Evolutionary conservation across 1,284 basidiomycete genomes (phyloP).

Genomic region (Ceratobasidium sp.): DNA sequence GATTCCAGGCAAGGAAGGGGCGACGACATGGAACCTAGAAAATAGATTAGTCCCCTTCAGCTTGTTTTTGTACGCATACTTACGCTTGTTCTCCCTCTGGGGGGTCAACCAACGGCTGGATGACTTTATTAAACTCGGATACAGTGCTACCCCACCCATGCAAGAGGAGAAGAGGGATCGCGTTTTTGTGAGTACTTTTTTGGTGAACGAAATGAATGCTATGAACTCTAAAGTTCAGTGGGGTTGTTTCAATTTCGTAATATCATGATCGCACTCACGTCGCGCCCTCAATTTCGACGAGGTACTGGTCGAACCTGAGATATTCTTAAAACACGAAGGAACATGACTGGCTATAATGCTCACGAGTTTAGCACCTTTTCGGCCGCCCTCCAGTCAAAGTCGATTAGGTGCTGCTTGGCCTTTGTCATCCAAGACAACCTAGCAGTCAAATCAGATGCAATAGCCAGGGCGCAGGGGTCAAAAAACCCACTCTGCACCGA

Average conservation of each 20-base stretch:
- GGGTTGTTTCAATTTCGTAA: not conserved
- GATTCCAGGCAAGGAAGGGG: slow-evolving; percentile 53
- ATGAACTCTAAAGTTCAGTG: slow-evolving; percentile 40
- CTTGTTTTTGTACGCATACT: slow-evolving; percentile 26
- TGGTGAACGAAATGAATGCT: slow-evolving; percentile 52
- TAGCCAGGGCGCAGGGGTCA: not conserved
- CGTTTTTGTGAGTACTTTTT: slow-evolving; percentile 49
- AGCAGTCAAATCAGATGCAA: not conserved
- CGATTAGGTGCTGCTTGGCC: slow-evolving; percentile 25
- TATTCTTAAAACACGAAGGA: not conserved
- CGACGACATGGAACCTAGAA: slow-evolving; percentile 52
- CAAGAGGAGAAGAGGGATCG: slow-evolving; percentile 52
- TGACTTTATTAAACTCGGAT: slow-evolving; percentile 54
- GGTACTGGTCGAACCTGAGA: slow-evolving; percentile 33
- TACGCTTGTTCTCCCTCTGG: slow-evolving; percentile 51
- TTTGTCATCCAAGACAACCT: slow-evolving; percentile 36
- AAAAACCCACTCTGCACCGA: slow-evolving; percentile 30
- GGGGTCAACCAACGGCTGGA: slow-evolving; percentile 51
- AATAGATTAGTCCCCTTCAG: not conserved
- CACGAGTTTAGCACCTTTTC: slow-evolving; percentile 38
- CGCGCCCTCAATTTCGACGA: slow-evolving; percentile 29
- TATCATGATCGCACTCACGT: not conserved
- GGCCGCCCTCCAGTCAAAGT: slow-evolving; percentile 41
- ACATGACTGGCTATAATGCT: not conserved
- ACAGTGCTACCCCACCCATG: slow-evolving; percentile 54